Evolutionary conservation across 2,329 filamentous ascomycete species (phyloP).

Genomic region (Drechslera avenae): DNA sequence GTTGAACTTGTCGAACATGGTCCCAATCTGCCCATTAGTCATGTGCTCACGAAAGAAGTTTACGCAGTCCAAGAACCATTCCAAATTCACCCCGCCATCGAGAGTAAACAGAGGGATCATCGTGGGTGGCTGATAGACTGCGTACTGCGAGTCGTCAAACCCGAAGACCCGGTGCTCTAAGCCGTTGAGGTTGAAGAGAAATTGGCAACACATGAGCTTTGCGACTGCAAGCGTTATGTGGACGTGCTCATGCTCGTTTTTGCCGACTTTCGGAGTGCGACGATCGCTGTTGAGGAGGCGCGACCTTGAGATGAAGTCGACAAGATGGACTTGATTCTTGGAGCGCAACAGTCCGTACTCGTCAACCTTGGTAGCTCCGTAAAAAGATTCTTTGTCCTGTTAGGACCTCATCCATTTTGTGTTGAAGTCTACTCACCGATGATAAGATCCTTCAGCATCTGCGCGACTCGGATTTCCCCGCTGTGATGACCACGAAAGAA

Average conservation of each 20-base stretch:
- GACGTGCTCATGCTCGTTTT: conserved; percentile 8
- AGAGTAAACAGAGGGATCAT: no score
- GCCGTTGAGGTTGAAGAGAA: conserved; percentile 32
- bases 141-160: conserved; percentile 54
- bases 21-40: conserved; percentile 44
- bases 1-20: conserved; percentile 46
- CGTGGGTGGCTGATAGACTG: conserved; percentile 49
- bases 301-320: conserved; percentile 39
- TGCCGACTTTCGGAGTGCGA: conserved; percentile 18
- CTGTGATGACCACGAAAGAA: conserved; percentile 28
- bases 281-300: conserved; percentile 34
- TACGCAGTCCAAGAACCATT: conserved; percentile 54
- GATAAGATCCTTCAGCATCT: conserved; percentile 51
- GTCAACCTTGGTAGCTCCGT: conserved; percentile 20
- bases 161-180: conserved; percentile 32
- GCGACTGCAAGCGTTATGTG: conserved; percentile 32
- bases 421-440: conserved; percentile 45
- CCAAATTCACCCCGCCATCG: conserved; percentile 50
- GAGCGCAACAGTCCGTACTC: conserved; percentile 33
- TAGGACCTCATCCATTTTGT: neutral
- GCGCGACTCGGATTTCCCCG: conserved; percentile 44
- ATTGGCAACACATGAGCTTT: conserved; percentile 42
- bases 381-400: conserved; percentile 38
- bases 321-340: conserved; percentile 42
- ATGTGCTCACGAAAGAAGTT: conserved; percentile 62